These are phyloP conservation scores for Penicillium sp. DNA, from an alignment of 2,329 filamentous ascomycete species.

Conservation along the genomic window DNA sequence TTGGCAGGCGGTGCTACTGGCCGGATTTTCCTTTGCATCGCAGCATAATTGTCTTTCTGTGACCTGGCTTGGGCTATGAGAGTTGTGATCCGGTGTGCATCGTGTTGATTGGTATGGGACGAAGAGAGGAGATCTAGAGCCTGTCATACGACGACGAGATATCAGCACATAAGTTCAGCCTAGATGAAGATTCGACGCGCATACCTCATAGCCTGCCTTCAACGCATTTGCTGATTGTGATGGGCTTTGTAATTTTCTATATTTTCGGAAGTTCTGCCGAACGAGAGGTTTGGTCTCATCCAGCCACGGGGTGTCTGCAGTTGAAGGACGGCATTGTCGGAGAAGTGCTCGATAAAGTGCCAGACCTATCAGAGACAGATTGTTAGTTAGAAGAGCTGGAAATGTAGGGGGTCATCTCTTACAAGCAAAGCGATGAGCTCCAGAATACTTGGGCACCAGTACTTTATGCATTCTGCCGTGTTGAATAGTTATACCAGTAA, in stretches of 20 bases:
- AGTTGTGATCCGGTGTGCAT: conserved; percentile 23
- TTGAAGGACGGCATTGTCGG: conserved; percentile 39
- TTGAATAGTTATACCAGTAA: background rate
- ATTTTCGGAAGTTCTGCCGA: conserved; percentile 39
- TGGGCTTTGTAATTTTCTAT: conserved; percentile 40
- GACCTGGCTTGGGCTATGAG: conserved; percentile 28
- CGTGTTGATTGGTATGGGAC: conserved; percentile 26
- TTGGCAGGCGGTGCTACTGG: conserved; percentile 16
- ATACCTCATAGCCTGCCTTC: conserved; percentile 44
- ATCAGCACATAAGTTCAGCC: background rate
- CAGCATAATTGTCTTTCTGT: conserved; percentile 22
- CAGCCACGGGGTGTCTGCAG: conserved; percentile 22
- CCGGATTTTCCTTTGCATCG: conserved; percentile 19
- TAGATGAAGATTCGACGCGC: background rate
- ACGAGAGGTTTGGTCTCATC: conserved; percentile 31
- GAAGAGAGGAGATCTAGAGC: conserved; percentile 40
- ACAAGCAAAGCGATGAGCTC: conserved; percentile 48
- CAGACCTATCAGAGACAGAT: conserved; percentile 31
- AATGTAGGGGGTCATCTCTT: conserved; percentile 9
- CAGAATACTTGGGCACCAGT: conserved; percentile 34
- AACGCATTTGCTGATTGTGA: conserved; percentile 40
- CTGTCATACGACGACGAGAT: conserved; percentile 21
- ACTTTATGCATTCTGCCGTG: conserved; percentile 36
- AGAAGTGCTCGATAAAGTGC: conserved; percentile 48
- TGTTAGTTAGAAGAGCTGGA: background rate